Evolutionary conservation across 768 basidiomycete genomes (phyloP).

Genomic region (Suillus decipiens): DNA sequence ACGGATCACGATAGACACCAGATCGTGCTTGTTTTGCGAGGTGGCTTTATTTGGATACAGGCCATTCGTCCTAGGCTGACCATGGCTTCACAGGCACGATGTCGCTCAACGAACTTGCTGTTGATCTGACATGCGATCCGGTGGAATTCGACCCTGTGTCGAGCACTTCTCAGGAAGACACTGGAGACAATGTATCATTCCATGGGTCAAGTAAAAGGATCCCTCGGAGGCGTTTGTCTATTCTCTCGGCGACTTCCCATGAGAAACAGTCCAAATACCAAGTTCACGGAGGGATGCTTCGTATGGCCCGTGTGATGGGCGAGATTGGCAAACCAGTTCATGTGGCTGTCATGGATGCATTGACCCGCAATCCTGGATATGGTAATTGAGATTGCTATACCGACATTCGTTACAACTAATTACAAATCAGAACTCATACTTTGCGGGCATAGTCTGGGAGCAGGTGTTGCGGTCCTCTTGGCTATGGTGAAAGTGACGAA

Average conservation of each 20-base stretch:
- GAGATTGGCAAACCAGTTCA: conserved; percentile 75
- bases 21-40: conserved; percentile 75
- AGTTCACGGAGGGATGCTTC: conserved; percentile 81
- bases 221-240: conserved; percentile 28
- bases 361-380: conserved; percentile 69
- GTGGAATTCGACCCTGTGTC: conserved; percentile 62
- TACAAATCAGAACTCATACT: conserved; percentile 61
- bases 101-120: conserved; percentile 85
- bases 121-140: conserved; percentile 81
- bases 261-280: conserved; percentile 43
- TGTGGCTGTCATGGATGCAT: conserved; percentile 67
- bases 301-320: conserved; percentile 81
- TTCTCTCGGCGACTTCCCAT: conserved; percentile 18
- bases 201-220: conserved; percentile 28
- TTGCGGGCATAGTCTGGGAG: conserved; percentile 84
- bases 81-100: conserved; percentile 58
- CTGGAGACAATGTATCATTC: conserved; percentile 42
- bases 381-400: conserved; percentile 38
- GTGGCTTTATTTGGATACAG: conserved; percentile 31
- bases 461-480: conserved; percentile 75
- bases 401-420: conserved; percentile 1
- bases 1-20: conserved; percentile 76
- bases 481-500: conserved; percentile 54
- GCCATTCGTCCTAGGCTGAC: background rate
- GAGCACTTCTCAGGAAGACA: conserved; percentile 30